Evolutionary conservation across 2,329 filamentous ascomycete species (phyloP), one percentile per base, ranked within the genome.

Genomic region (Ambrosiella beaveri): DNA sequence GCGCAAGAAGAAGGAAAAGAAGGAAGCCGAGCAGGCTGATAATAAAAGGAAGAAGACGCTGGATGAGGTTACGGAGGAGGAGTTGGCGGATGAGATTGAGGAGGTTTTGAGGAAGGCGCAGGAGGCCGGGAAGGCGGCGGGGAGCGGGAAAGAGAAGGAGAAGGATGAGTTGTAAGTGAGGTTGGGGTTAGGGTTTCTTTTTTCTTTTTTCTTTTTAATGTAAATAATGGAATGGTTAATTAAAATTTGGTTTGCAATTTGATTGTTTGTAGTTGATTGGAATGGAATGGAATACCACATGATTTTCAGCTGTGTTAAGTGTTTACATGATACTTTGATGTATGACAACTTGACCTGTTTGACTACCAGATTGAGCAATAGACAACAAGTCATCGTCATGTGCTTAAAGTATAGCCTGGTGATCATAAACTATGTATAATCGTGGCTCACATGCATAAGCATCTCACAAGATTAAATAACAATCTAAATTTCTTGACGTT

Each of bases 71-170:
- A 19, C 74, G 70, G 19, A 59, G 5, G 57, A 56, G n/a, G 53
- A 57, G 19, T 71, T 68, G 40, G 68, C 71, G 45, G 74, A 75
- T 63, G 69, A 76, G 64, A 73, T 79, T 58, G 72, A 80, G 64
- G 74, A 76, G 64, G 75, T 81, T 56, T 61, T 71, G 56, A 67
- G 68, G 59, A 66, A 69, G 63, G 64, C 68, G 19, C 65, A 67
- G 61, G 65, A 66, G 57, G 64, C 67, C 63, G 63, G 65, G 47
- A 62, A 27, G 5, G 27, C 27, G 27, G 27, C 27, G 5, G 27
- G 27, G 27, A 27, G 27, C 27, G 3, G 64, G 57, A 63, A 66
- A 49, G 62, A 65, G 56, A 64, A 66, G 38, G 62, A 65, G 56
- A 64, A 66, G 38, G 63, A 65, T 65, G 61, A 66, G 56, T 62